Evolutionary conservation across 768 basidiomycete genomes (phyloP).

Genomic region (Kwoniella botswanensis): DNA sequence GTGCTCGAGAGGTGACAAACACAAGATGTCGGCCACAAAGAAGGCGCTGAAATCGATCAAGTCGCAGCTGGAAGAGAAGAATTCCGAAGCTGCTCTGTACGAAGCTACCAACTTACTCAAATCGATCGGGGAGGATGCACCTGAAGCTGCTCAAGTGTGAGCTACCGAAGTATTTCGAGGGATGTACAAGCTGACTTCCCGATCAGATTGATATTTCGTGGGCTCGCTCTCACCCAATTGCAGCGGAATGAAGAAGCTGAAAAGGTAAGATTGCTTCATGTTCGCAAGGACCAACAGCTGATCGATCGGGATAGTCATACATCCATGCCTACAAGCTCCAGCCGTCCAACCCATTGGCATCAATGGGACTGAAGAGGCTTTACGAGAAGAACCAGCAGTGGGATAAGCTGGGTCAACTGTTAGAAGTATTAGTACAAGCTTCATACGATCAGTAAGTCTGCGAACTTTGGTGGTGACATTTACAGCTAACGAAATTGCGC

Average conservation of each 20-base stretch:
- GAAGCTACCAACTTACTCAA: slow-evolving; percentile 46
- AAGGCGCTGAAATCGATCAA: slow-evolving; percentile 54
- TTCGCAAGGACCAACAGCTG: slow-evolving; percentile 2
- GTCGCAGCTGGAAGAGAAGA: slow-evolving; percentile 35
- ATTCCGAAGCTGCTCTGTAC: slow-evolving; percentile 43
- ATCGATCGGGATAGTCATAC: slow-evolving; percentile 66
- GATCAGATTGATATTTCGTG: slow-evolving; percentile 80
- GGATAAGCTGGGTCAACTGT: slow-evolving; percentile 41
- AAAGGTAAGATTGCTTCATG: slow-evolving; percentile 67
- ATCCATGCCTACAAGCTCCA: slow-evolving; percentile 73
- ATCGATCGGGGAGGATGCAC: slow-evolving; percentile 28
- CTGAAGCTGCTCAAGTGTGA: slow-evolving; percentile 48
- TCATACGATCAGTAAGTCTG: slow-evolving; percentile 66
- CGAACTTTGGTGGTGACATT: not conserved
- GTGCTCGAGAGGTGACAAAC: slow-evolving; percentile 2
- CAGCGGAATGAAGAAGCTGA: slow-evolving; percentile 76
- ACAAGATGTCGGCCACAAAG: slow-evolving; percentile 37
- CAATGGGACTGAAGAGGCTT: slow-evolving; percentile 49
- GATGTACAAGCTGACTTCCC: slow-evolving; percentile 1
- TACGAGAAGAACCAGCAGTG: slow-evolving; percentile 45
- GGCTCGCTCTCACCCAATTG: slow-evolving; percentile 76
- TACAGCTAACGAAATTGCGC: not conserved
- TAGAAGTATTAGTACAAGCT: slow-evolving; percentile 67
- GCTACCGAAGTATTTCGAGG: not conserved
- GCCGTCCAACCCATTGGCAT: slow-evolving; percentile 74